These are phyloP conservation scores for Tarenaya hassleriana DNA, from an alignment of 345 rosid genomes.

Conservation along the genomic window DNA sequence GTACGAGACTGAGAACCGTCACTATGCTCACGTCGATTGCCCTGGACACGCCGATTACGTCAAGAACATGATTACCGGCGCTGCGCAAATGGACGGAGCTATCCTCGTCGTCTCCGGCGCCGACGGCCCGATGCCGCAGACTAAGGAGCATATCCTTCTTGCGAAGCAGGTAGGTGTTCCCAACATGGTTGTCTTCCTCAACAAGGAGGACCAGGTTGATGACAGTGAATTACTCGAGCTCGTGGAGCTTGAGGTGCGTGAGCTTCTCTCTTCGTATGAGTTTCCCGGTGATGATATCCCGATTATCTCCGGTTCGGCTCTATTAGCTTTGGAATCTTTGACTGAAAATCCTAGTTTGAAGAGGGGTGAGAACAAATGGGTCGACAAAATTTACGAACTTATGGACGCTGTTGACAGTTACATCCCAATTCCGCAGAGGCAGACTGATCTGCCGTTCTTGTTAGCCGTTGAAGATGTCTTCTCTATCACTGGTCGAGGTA, in stretches of 20 bases:
- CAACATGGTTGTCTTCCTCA: slow-evolving; percentile 76
- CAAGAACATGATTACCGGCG: slow-evolving; percentile 88
- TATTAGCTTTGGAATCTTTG: slow-evolving; percentile 72
- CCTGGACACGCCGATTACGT: slow-evolving; percentile 83
- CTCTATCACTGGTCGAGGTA: slow-evolving; percentile 86
- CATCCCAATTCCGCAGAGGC: slow-evolving; percentile 77
- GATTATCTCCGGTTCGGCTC: slow-evolving; percentile 75
- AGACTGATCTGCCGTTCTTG: slow-evolving; percentile 75
- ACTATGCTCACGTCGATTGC: slow-evolving; percentile 96
- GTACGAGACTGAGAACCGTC: slow-evolving; percentile 83
- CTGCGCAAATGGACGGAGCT: slow-evolving; percentile 93
- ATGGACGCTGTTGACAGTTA: slow-evolving; percentile 85
- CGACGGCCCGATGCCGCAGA: slow-evolving; percentile 94
- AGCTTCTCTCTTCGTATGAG: slow-evolving; percentile 68
- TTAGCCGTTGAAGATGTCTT: slow-evolving; percentile 88
- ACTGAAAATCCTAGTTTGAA: slow-evolving; percentile 58
- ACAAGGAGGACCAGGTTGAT: slow-evolving; percentile 89
- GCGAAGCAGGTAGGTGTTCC: slow-evolving; percentile 94
- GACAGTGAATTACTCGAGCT: slow-evolving; percentile 81
- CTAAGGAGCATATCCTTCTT: slow-evolving; percentile 75
- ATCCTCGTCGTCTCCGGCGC: slow-evolving; percentile 79
- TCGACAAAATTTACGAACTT: slow-evolving; percentile 79
- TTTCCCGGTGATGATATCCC: slow-evolving; percentile 88
- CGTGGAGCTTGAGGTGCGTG: slow-evolving; percentile 94
- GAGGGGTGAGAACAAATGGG: slow-evolving; percentile 83